phyloP scores from a whole-genome alignment of 371 early-diverging fungal species.

The Mortierella sp. region DNA sequence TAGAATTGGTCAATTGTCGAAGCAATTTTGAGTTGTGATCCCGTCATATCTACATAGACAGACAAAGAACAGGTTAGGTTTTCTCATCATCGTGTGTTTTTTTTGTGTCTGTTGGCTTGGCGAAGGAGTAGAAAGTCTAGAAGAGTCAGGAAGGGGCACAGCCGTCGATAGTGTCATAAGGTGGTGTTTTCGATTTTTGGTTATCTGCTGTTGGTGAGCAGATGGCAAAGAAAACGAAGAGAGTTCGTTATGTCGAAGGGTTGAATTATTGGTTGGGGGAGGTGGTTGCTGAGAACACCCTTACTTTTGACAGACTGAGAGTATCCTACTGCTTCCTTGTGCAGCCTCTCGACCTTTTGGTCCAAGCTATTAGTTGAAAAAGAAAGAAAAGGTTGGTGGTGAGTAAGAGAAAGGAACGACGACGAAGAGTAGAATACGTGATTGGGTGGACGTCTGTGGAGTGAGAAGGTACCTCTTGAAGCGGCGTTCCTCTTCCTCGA shows the following conservation, averaged over 20 bases:
- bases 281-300: background rate
- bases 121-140: background rate
- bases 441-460: background rate
- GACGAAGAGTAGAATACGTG: background rate
- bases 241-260: background rate
- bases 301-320: constrained; percentile 86
- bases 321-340: constrained; percentile 95
- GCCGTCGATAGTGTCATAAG: background rate
- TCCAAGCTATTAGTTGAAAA: constrained; percentile 76
- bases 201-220: background rate
- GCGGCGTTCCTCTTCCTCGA: constrained; percentile 88
- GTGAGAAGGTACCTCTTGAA: constrained; percentile 71
- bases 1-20: constrained; percentile 84
- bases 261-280: background rate
- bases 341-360: constrained; percentile 85
- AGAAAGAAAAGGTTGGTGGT: background rate
- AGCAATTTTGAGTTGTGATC: constrained; percentile 86
- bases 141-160: background rate
- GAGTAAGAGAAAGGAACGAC: background rate
- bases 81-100: background rate
- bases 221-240: no score
- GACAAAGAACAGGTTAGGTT: background rate
- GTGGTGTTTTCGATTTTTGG: background rate
- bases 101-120: constrained; percentile 5
- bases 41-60: constrained; percentile 76